These are phyloP conservation scores for Suillus hirtellus DNA, from an alignment of 768 basidiomycete species.

Conservation along the genomic window DNA sequence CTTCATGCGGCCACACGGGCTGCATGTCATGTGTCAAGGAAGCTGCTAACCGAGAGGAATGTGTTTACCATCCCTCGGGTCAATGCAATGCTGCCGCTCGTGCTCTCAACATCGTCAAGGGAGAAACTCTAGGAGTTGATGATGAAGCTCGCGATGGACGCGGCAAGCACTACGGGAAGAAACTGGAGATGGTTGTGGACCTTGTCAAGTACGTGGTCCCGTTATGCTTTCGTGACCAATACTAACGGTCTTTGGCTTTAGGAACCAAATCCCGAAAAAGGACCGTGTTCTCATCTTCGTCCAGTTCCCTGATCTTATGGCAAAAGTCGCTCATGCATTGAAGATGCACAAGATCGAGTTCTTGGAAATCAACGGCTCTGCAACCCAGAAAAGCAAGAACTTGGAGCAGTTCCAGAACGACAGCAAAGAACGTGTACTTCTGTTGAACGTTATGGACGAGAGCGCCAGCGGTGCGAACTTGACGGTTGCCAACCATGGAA, in stretches of 20 bases:
- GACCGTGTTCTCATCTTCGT: conserved; percentile 92
- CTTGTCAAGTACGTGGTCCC: conserved; percentile 65
- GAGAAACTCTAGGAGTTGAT: conserved; percentile 76
- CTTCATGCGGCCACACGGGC: conserved; percentile 90
- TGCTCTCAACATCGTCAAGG: conserved; percentile 79
- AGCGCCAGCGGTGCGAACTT: conserved; percentile 93
- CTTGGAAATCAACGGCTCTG: conserved; percentile 80
- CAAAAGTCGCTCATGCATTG: conserved; percentile 86
- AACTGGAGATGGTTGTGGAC: conserved; percentile 74
- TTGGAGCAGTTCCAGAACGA: conserved; percentile 85
- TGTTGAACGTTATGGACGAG: conserved; percentile 93
- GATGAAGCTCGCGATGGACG: conserved; percentile 70
- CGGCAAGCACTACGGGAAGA: conserved; percentile 80
- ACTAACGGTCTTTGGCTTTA: conserved; percentile 28
- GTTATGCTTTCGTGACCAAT: neutral
- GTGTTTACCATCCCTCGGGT: conserved; percentile 69
- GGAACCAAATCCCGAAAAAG: conserved; percentile 65
- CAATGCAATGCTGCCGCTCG: conserved; percentile 80
- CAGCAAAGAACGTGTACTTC: conserved; percentile 73
- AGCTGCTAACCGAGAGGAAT: conserved; percentile 77
- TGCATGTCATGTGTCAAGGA: conserved; percentile 72
- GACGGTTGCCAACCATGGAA: conserved; percentile 91
- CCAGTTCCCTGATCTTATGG: conserved; percentile 93
- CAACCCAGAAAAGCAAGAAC: conserved; percentile 75
- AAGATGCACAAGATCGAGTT: conserved; percentile 67